These are phyloP conservation scores for Euryodendron excelsum DNA, from an alignment of 148 eudicot species.

Conservation along the genomic window DNA sequence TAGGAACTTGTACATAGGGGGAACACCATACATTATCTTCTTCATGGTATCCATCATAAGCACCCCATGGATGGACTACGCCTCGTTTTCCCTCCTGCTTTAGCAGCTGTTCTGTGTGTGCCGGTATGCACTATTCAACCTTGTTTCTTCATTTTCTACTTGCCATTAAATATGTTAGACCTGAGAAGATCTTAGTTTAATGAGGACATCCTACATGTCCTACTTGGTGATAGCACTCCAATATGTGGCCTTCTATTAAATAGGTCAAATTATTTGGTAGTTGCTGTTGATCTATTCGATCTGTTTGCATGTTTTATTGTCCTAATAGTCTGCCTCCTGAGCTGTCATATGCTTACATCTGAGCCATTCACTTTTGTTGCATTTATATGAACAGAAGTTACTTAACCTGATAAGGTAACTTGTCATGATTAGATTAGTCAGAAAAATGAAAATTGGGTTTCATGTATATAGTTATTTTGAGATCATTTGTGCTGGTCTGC, in stretches of 20 bases:
- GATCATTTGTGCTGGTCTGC: neutral
- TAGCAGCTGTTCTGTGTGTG: conserved; percentile 62
- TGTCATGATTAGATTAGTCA: neutral
- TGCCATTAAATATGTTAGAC: neutral
- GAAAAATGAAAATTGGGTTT: neutral
- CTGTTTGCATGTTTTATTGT: neutral
- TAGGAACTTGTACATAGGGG: conserved; percentile 33
- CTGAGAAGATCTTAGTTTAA: neutral
- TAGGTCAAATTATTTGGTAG: neutral
- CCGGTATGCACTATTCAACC: conserved; percentile 50
- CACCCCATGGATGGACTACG: conserved; percentile 96
- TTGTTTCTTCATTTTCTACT: neutral
- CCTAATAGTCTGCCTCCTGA: neutral
- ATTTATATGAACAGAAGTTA: neutral
- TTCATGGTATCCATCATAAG: conserved; percentile 98
- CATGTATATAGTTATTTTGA: no score
- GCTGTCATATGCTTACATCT: neutral
- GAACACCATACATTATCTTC: conserved; percentile 84
- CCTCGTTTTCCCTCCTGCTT: conserved; percentile 94
- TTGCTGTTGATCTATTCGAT: neutral
- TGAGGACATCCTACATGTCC: neutral
- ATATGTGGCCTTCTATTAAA: neutral
- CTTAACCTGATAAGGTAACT: neutral
- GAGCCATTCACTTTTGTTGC: neutral
- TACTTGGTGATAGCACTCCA: neutral